A percentile compares a stretch with the other conserved stretches of the same genome.
These are phyloP conservation scores for Vanilla planifolia DNA, from an alignment of 106 monocot species.

Conservation along the genomic window DNA sequence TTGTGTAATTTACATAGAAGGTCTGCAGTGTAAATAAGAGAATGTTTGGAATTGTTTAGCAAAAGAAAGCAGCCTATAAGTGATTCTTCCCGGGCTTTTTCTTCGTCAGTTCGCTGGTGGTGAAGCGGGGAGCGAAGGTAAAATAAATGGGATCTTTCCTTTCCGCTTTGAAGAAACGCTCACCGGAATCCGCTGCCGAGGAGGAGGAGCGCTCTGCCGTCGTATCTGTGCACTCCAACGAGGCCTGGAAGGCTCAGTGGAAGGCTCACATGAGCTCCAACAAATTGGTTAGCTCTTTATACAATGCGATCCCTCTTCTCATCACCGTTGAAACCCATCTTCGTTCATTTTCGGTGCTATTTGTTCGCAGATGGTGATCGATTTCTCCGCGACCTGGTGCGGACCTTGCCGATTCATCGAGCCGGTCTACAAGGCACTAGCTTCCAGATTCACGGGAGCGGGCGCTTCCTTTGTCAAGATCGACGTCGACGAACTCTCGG, in stretches of 20 bases:
- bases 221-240: conserved; percentile 1
- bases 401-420: conserved; percentile 80
- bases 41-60: too few relatives aligned
- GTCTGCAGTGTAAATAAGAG: too few relatives aligned
- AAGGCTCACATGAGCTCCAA: neutral
- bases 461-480: conserved; percentile 56
- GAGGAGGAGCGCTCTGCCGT: conserved; percentile 2
- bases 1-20: too few relatives aligned
- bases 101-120: too few relatives aligned
- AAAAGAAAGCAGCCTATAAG: too few relatives aligned
- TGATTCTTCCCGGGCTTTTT: too few relatives aligned
- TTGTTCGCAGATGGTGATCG: conserved; percentile 39
- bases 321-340: too few relatives aligned
- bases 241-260: conserved; percentile 1
- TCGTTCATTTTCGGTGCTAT: neutral
- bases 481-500: conserved; percentile 75
- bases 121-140: too few relatives aligned
- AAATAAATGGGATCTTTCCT: conserved; percentile 6
- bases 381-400: conserved; percentile 84
- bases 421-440: conserved; percentile 45
- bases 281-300: conserved; percentile 1
- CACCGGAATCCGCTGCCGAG: neutral
- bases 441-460: conserved; percentile 37
- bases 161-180: neutral
- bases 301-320: too few relatives aligned